These are phyloP conservation scores for Acanthamoeba castellanii DNA, from an alignment of 208 protist genomes.

Conservation along the genomic window DNA sequence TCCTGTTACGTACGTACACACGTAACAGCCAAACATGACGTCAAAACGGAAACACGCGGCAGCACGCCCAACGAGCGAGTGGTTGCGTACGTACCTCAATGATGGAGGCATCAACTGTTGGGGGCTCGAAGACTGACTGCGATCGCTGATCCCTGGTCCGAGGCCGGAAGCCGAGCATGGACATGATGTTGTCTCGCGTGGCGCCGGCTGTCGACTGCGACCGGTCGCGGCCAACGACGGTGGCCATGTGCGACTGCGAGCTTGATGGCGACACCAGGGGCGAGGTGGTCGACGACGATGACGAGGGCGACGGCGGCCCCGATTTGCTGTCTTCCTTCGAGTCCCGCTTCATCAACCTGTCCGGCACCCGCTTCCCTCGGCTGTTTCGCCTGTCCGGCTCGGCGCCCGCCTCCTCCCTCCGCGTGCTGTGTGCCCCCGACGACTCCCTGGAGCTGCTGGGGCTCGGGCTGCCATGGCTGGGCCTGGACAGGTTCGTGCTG, in stretches of 20 bases:
- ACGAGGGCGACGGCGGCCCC: not conserved
- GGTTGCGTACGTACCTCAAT: not conserved
- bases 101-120: not conserved
- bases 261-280: not conserved
- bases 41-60: not conserved
- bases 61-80: not conserved
- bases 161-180: conserved; percentile 69
- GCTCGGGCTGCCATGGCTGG: not conserved
- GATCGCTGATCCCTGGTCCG: conserved; percentile 37
- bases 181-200: conserved; percentile 34
- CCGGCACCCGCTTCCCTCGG: not conserved
- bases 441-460: not conserved
- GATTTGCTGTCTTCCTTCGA: conserved; percentile 23
- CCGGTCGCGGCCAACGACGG: not conserved
- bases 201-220: not conserved
- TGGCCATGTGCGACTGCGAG: not conserved
- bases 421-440: not conserved
- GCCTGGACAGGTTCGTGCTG: not conserved
- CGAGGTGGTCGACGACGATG: not conserved
- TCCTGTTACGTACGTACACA: not conserved
- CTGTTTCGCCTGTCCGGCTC: not conserved
- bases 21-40: not conserved
- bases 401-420: not conserved
- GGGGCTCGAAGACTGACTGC: conserved; percentile 44
- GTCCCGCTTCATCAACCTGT: not conserved